Evolutionary conservation across 371 early-diverging fungal species (phyloP), one percentile per base, ranked within the genome.

Genomic region (Mortierella sp.): DNA sequence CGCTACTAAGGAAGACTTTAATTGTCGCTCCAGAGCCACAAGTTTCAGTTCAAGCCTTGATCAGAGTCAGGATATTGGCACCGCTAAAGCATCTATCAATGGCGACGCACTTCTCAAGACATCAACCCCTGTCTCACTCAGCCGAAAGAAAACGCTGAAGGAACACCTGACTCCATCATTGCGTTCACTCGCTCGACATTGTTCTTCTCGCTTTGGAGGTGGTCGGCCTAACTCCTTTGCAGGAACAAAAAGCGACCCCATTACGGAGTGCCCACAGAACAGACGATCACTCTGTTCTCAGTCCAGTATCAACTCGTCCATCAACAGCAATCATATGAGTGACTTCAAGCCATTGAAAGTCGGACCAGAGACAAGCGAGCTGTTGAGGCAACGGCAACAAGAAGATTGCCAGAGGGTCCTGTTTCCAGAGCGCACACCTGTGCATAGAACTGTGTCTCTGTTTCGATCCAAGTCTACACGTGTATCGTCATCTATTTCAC

Each of bases 191-290:
- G 80, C 80, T 9, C 67, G 75, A 38, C 80, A 68, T 32, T 79
- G 65, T 65, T 79, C 79, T 2, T 52, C 67, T 28, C 79, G 79
- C 9, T 70, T 79, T 55, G 50, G 70, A 15, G 58, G 52, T 28
- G 41, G 43, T 38, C 79, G 80, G 4, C 74, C 80, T 52, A 67
- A 48, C 38, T 79, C 80, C 3, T 74, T 48, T 52, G 80, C 75
- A 19, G 80, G 80, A 3, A 65, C 75, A 11, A 67, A 60, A 21
- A 79, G 75, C 19, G 74, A 79, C 15, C 71, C 65, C 7, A 47
- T 68, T 33, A 24, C 60, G 15, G 50, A 67, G 21, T 55, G 28
- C n/a, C 57, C 57, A 6, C 65, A 15, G 6, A 61, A 52, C 13
- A 36, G 60, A 32, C 67, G 61, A 13, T 61, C 61, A 4, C 28